Evolutionary conservation across 2,329 filamentous ascomycete species (phyloP), one percentile per base, ranked within the genome.

Genomic region (Penicillium sp.): DNA sequence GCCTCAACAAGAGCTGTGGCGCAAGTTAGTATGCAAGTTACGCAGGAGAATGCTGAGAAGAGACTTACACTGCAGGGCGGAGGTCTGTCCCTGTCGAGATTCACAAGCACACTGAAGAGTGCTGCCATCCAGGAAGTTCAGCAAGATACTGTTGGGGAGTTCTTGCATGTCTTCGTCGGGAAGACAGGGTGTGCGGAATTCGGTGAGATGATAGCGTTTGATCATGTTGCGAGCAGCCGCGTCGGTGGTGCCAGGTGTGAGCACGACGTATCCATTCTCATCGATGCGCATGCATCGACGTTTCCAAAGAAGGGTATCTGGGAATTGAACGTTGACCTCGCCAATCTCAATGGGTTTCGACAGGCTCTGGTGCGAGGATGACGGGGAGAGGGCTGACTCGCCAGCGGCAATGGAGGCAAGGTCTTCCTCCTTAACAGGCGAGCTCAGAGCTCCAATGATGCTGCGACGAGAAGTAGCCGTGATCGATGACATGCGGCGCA

Each of bases 281-380:
- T 98, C 93, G 55, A 99, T 85, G 62, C 89, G 89, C 76, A 97
- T 87, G 68, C 89, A 92, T 58, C 95, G 87, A 53, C 93, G 89
- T 79, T 98, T 99, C 95, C 95, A 99, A 13, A 99, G 82, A 47
- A 99, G 82, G 53, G 91, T 96, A 71, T 98, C 93, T 0, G 95
- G 95, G 72, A 99, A 97, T 72, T 99, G 95, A 11, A 98, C 90
- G 68, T 99, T 98, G 61, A 99, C 88, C 68, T 97, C 91, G 48
- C 93, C 91, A 73, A 96, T 84, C 60, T 89, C 87, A 3, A 90
- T 81, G 26, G 88, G 81, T 52, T 88, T 78, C 14, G 79, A 76
- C 21, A 70, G 59, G 44, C 60, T 64, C 26, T 55, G 48, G 7
- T 35, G 48, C n/a, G 60, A 51, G 44, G 60, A 53, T 86, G 80